phyloP scores from a whole-genome alignment of 1,284 basidiomycete genomes.

The Anthracocystis panici-leucophaei region DNA sequence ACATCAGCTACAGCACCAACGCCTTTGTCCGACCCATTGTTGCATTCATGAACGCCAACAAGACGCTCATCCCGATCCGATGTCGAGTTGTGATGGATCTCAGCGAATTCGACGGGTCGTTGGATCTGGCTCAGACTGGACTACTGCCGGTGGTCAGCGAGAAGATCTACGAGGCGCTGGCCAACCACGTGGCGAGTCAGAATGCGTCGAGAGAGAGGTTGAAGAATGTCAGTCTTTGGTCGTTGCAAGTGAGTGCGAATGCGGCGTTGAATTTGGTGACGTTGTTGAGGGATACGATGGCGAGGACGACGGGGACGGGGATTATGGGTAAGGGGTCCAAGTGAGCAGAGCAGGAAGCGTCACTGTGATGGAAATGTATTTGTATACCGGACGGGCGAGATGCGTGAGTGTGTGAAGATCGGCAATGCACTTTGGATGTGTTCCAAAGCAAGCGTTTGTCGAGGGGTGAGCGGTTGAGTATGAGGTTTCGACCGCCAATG shows the following conservation, averaged over 20 bases:
- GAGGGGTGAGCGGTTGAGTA: neutral
- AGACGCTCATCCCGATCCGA: slow-evolving; percentile 64
- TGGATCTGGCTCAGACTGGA: slow-evolving; percentile 68
- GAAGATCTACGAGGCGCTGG: slow-evolving; percentile 68
- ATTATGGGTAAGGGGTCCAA: slow-evolving; percentile 5
- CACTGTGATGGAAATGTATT: neutral
- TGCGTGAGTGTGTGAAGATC: too few relatives aligned
- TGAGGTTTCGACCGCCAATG: neutral
- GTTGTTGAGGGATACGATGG: slow-evolving; percentile 42
- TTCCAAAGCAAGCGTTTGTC: neutral
- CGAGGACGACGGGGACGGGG: slow-evolving; percentile 30
- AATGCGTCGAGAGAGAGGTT: slow-evolving; percentile 62
- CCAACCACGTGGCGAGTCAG: slow-evolving; percentile 64
- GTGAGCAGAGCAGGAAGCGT: neutral
- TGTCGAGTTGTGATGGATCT: slow-evolving; percentile 68
- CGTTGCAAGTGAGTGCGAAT: slow-evolving; percentile 53
- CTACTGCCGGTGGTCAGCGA: slow-evolving; percentile 64
- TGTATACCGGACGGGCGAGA: neutral
- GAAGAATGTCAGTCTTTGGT: slow-evolving; percentile 66
- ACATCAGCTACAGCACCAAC: slow-evolving; percentile 87
- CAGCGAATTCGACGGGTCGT: slow-evolving; percentile 67
- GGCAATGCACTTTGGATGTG: too few relatives aligned
- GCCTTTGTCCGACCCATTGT: slow-evolving; percentile 97
- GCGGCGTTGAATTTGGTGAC: slow-evolving; percentile 46
- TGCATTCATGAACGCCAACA: slow-evolving; percentile 81